phyloP scores from a whole-genome alignment of 257 asterid species.

The Scutellaria baicalensis region DNA sequence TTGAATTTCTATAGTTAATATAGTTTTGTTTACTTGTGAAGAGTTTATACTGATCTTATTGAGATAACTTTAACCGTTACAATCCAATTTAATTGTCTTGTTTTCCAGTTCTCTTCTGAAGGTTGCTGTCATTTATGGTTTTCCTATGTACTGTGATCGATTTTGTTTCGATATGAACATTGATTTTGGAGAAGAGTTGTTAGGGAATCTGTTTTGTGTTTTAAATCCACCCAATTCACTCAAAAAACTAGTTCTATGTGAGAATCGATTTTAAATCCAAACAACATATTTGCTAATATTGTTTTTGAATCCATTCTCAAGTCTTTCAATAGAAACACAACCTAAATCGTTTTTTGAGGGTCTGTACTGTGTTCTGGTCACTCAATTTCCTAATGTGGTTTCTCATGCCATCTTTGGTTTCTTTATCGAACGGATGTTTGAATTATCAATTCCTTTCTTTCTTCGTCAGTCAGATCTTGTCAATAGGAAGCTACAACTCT shows the following conservation, averaged over 20 bases:
- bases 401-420: background rate
- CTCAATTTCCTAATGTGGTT: background rate
- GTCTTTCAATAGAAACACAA: background rate
- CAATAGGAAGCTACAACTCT: conserved; percentile 17
- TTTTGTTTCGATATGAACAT: background rate
- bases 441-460: background rate
- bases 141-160: background rate
- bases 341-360: background rate
- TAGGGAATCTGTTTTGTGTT: too few species aligned
- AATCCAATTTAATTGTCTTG: background rate
- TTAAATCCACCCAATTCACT: too few species aligned
- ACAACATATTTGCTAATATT: too few species aligned
- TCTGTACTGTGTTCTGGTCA: background rate
- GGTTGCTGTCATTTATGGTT: too few species aligned
- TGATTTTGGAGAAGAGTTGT: background rate
- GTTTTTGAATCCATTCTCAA: background rate
- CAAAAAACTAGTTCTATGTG: too few species aligned
- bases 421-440: background rate
- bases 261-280: too few species aligned
- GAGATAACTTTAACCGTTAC: background rate
- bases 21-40: background rate
- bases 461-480: background rate
- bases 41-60: background rate
- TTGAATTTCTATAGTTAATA: background rate
- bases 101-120: too few species aligned